phyloP scores from a whole-genome alignment of 305 asterid genomes.

The Fraxinus nigra region DNA sequence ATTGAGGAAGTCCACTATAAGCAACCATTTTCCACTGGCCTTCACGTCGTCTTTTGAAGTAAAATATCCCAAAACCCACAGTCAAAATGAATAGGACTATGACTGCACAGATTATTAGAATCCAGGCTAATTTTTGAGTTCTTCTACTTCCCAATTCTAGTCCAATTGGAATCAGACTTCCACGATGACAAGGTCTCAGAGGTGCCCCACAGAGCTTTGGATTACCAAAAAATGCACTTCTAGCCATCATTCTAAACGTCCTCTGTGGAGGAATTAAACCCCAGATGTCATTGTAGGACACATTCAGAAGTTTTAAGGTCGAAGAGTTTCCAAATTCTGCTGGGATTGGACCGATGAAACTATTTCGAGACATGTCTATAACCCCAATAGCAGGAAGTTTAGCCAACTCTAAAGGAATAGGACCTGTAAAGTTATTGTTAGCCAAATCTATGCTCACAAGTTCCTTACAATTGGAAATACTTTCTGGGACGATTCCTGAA shows the following conservation, averaged over 20 bases:
- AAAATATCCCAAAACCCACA: slow-evolving; percentile 49
- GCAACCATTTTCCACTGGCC: slow-evolving; percentile 72
- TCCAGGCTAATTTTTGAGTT: slow-evolving; percentile 81
- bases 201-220: slow-evolving; percentile 81
- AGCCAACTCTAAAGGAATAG: slow-evolving; percentile 58
- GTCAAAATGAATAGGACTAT: slow-evolving; percentile 46
- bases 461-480: slow-evolving; percentile 56
- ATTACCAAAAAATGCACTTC: slow-evolving; percentile 70
- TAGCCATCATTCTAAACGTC: slow-evolving; percentile 51
- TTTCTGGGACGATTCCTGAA: slow-evolving; percentile 57
- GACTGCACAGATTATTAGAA: slow-evolving; percentile 67
- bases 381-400: slow-evolving; percentile 47
- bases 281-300: slow-evolving; percentile 73
- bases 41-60: slow-evolving; percentile 46
- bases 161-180: slow-evolving; percentile 46
- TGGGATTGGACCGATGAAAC: slow-evolving; percentile 58
- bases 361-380: slow-evolving; percentile 65
- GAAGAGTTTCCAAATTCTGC: slow-evolving; percentile 45
- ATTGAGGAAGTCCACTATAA: slow-evolving; percentile 65
- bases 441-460: slow-evolving; percentile 64
- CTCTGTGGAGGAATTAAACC: slow-evolving; percentile 65
- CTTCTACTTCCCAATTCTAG: slow-evolving; percentile 62
- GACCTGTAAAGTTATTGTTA: slow-evolving; percentile 59
- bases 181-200: slow-evolving; percentile 48
- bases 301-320: slow-evolving; percentile 59